Percentiles rank a stretch among this genome's conserved stretches.
These are phyloP conservation scores for Colletotrichum ledebouriae DNA, from an alignment of 2,329 filamentous ascomycete species.

Conservation along the genomic window DNA sequence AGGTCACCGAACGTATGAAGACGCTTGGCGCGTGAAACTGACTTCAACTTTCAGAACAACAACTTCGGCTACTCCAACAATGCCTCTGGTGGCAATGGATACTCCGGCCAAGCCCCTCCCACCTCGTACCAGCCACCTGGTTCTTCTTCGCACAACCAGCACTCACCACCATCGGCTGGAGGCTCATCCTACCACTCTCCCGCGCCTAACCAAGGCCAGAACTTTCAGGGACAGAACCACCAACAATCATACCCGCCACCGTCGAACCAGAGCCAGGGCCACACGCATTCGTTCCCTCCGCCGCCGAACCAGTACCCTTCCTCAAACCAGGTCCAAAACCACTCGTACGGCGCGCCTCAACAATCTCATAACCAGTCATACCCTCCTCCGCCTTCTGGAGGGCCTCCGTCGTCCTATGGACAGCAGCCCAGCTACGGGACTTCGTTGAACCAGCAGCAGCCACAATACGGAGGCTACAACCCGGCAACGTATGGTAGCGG, in stretches of 20 bases:
- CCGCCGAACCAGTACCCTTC: conserved; percentile 42
- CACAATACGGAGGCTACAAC: conserved; percentile 47
- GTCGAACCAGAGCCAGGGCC: conserved; percentile 35
- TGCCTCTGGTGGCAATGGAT: conserved; percentile 58
- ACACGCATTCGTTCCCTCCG: conserved; percentile 41
- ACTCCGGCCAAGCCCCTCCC: conserved; percentile 74
- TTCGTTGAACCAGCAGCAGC: conserved; percentile 42
- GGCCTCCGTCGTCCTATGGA: conserved; percentile 38
- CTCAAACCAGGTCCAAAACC: conserved; percentile 41
- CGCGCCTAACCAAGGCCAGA: conserved; percentile 44
- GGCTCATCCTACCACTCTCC: conserved; percentile 48
- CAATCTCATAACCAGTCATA: conserved; percentile 44
- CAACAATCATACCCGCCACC: conserved; percentile 44
- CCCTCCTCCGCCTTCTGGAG: conserved; percentile 40
- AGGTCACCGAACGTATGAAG: conserved; percentile 43
- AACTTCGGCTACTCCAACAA: conserved; percentile 74
- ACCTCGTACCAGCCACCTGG: conserved; percentile 65
- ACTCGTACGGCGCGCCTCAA: conserved; percentile 43
- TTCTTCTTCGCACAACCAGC: conserved; percentile 44
- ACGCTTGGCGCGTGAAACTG: conserved; percentile 25
- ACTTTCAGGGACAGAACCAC: conserved; percentile 32
- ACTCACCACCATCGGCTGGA: conserved; percentile 48
- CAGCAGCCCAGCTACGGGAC: conserved; percentile 41
- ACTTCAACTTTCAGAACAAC: conserved; percentile 57
- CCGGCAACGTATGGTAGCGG: conserved; percentile 48